These are phyloP conservation scores for Gossypium bickii DNA, from an alignment of 345 rosid species.

Conservation along the genomic window DNA sequence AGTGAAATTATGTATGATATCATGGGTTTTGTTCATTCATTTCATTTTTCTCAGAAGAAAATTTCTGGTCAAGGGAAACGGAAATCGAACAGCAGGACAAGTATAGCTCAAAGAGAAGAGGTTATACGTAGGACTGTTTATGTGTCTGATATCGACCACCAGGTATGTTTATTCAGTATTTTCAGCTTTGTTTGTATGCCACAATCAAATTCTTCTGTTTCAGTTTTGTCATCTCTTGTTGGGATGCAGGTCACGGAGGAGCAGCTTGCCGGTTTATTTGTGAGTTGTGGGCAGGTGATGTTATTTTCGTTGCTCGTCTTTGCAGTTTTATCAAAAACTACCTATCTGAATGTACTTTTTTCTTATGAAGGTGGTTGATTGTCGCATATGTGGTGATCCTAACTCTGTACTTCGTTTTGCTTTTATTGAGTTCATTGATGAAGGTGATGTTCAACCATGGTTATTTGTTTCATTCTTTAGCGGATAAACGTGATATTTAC, in stretches of 20 bases:
- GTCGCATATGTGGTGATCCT: conserved; percentile 96
- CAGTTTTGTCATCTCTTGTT: background rate
- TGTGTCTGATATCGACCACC: conserved; percentile 92
- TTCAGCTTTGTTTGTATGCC: background rate
- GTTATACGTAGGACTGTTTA: conserved; percentile 85
- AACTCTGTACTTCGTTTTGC: conserved; percentile 94
- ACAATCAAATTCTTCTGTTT: background rate
- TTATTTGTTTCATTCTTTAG: background rate
- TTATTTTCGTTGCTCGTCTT: conserved; percentile 12
- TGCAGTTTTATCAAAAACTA: background rate
- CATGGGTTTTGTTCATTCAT: conserved; percentile 12
- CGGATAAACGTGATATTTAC: background rate
- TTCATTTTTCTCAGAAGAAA: conserved; percentile 49
- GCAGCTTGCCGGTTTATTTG: conserved; percentile 88
- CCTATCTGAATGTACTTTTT: background rate
- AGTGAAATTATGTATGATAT: background rate
- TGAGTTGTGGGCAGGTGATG: conserved; percentile 76
- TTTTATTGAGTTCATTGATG: conserved; percentile 85
- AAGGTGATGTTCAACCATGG: conserved; percentile 41
- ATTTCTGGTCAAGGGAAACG: conserved; percentile 63
- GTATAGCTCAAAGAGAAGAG: conserved; percentile 89
- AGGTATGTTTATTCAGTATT: conserved; percentile 36
- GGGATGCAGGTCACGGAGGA: conserved; percentile 79
- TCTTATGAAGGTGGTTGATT: conserved; percentile 72
- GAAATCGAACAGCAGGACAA: conserved; percentile 71